phyloP scores from a whole-genome alignment of 2,329 filamentous ascomycete species.

The Hypoxylon sp. region DNA sequence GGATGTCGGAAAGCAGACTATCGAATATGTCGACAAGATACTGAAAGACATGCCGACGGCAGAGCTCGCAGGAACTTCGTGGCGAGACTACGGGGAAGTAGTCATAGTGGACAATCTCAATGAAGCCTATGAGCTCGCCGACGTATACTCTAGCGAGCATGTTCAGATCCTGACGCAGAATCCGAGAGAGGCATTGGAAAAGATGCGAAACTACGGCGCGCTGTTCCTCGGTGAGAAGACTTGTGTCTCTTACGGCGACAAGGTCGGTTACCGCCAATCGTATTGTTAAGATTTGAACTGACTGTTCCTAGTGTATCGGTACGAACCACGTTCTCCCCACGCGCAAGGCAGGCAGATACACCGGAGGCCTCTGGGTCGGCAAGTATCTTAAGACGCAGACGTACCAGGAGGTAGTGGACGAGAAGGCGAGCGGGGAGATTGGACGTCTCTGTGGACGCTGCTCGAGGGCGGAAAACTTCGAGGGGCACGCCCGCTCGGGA shows the following conservation, averaged over 20 bases:
- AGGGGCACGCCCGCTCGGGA: slow-evolving; percentile 61
- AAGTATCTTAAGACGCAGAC: slow-evolving; percentile 61
- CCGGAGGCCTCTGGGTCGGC: slow-evolving; percentile 63
- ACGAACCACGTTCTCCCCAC: slow-evolving; percentile 64
- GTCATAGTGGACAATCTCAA: slow-evolving; percentile 54
- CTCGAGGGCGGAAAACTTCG: slow-evolving; percentile 59
- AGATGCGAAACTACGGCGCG: slow-evolving; percentile 60
- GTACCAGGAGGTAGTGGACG: slow-evolving; percentile 57
- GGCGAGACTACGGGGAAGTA: slow-evolving; percentile 57
- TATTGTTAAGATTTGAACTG: neutral
- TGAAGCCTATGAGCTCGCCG: slow-evolving; percentile 55
- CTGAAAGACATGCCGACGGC: slow-evolving; percentile 54
- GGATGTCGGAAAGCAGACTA: slow-evolving; percentile 49
- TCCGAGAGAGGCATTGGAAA: slow-evolving; percentile 57
- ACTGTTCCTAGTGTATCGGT: slow-evolving; percentile 54
- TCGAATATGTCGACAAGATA: slow-evolving; percentile 49
- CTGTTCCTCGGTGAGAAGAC: slow-evolving; percentile 61
- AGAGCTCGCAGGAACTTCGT: slow-evolving; percentile 52
- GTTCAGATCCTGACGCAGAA: slow-evolving; percentile 58
- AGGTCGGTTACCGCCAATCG: slow-evolving; percentile 45
- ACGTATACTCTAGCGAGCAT: slow-evolving; percentile 59
- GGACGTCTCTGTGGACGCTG: slow-evolving; percentile 58
- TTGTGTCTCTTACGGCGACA: slow-evolving; percentile 62
- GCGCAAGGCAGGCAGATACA: slow-evolving; percentile 55
- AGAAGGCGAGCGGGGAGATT: slow-evolving; percentile 55